Conservation (phyloP, 805 yeast genomes). For the Candida saitoana region DNA sequence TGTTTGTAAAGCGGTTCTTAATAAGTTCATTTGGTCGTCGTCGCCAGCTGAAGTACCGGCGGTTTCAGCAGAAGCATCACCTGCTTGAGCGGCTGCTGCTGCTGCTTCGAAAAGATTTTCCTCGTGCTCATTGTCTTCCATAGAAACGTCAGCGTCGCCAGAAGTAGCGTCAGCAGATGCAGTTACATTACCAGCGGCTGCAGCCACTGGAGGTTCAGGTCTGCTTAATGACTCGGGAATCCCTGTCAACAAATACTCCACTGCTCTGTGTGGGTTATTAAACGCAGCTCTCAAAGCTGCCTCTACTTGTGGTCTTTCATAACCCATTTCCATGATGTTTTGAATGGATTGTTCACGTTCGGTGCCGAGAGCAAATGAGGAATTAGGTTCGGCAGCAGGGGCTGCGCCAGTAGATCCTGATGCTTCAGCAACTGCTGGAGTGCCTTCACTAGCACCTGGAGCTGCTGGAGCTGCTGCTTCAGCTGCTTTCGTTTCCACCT, state of each 20-base stretch:
- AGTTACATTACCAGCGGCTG: conserved; percentile 17
- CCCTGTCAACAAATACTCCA: conserved; percentile 88
- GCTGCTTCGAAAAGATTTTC: conserved; percentile 57
- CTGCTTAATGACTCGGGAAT: conserved; percentile 63
- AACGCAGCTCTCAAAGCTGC: conserved; percentile 91
- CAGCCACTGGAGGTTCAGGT: conserved; percentile 20
- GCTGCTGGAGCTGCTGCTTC: conserved; percentile 12
- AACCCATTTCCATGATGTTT: conserved; percentile 95
- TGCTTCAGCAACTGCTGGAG: conserved; percentile 17
- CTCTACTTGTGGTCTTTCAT: conserved; percentile 81
- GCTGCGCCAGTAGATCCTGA: conserved; percentile 11
- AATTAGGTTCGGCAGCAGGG: conserved; percentile 15
- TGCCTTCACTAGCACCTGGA: conserved; percentile 15
- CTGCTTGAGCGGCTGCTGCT: conserved; percentile 29
- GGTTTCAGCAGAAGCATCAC: conserved; percentile 28
- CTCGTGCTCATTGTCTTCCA: conserved; percentile 26
- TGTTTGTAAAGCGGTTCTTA: conserved; percentile 74
- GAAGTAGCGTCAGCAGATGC: conserved; percentile 19
- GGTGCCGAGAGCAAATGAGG: conserved; percentile 66
- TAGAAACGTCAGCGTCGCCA: conserved; percentile 15
- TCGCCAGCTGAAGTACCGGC: conserved; percentile 38
- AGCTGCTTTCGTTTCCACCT: conserved; percentile 24
- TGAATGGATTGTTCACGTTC: conserved; percentile 74
- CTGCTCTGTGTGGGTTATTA: conserved; percentile 97
- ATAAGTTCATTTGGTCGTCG: conserved; percentile 46